phyloP scores from a whole-genome alignment of 768 basidiomycete species.

The Trametes meyenii region DNA sequence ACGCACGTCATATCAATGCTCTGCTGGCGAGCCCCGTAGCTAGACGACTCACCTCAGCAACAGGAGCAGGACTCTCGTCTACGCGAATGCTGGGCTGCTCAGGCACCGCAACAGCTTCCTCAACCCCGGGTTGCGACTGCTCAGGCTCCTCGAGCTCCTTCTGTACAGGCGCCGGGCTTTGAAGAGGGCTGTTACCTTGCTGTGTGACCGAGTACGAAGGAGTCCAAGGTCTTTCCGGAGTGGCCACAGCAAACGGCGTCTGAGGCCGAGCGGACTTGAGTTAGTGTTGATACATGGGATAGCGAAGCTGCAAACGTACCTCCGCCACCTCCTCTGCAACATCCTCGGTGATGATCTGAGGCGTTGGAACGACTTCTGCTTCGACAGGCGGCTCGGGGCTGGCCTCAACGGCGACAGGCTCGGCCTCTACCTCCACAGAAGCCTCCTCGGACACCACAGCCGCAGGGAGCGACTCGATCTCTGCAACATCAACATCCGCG shows the following conservation, averaged over 20 bases:
- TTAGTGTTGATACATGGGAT: neutral
- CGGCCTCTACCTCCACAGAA: slow-evolving; percentile 1
- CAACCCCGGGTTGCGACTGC: slow-evolving; percentile 9
- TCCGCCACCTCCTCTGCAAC: neutral
- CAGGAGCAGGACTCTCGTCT: slow-evolving; percentile 16
- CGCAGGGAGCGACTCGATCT: slow-evolving; percentile 21
- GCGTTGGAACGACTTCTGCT: neutral
- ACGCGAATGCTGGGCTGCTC: slow-evolving; percentile 16
- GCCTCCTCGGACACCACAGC: slow-evolving; percentile 5
- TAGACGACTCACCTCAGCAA: slow-evolving; percentile 9
- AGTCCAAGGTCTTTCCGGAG: slow-evolving; percentile 36
- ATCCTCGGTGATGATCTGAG: slow-evolving; percentile 14
- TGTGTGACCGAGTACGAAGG: slow-evolving; percentile 39
- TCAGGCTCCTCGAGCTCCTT: slow-evolving; percentile 27
- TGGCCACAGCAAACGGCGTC: slow-evolving; percentile 5
- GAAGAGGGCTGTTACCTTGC: slow-evolving; percentile 29
- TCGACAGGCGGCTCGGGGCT: neutral
- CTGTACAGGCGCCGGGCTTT: slow-evolving; percentile 16
- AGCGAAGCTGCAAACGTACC: neutral
- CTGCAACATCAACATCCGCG: slow-evolving; percentile 19
- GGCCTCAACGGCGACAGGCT: neutral
- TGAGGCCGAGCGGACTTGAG: slow-evolving; percentile 2
- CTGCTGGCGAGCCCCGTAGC: neutral
- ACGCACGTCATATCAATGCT: neutral
- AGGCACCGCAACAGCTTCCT: slow-evolving; percentile 1